Conservation (phyloP, 2,329 filamentous ascomycete species). For the Trichoderma cornu-damae region DNA sequence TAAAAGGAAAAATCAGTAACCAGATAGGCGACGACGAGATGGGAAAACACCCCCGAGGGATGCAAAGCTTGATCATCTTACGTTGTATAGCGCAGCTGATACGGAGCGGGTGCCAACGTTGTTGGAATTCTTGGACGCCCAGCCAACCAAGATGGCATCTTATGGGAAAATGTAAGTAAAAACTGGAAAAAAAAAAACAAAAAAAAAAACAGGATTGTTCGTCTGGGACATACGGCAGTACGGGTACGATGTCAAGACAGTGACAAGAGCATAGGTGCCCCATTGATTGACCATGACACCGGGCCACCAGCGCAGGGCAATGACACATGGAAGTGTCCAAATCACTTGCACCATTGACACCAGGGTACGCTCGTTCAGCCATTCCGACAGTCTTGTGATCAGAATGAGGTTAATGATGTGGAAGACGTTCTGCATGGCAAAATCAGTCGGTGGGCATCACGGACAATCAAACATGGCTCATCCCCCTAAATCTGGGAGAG, state of each 20-base stretch:
- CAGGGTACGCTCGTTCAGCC: conserved; percentile 1
- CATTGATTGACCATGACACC: conserved; percentile 11
- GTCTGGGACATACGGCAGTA: conserved; percentile 2
- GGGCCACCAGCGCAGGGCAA: conserved; percentile 12
- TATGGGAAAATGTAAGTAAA: not conserved
- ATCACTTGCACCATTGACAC: conserved; percentile 7
- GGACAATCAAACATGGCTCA: not conserved
- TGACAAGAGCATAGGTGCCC: conserved; percentile 12
- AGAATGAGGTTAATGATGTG: conserved; percentile 11
- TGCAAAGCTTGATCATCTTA: not conserved
- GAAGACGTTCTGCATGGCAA: not conserved
- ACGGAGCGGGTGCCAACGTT: conserved; percentile 10
- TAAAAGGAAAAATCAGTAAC: not conserved
- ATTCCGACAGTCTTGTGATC: conserved; percentile 1
- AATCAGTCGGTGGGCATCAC: not conserved
- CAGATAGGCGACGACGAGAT: not conserved
- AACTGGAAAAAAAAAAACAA: not conserved
- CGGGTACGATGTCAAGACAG: conserved; percentile 10
- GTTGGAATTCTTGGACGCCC: conserved; percentile 12
- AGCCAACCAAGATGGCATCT: conserved; percentile 11
- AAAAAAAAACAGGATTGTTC: too few relatives aligned
- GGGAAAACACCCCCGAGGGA: too few relatives aligned
- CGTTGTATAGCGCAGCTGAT: conserved; percentile 9
- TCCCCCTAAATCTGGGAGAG: not conserved
- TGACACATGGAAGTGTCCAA: conserved; percentile 12